Evolutionary conservation across 164 flowering plant genomes (phyloP), one percentile per base, ranked within the genome.

Genomic region (Tetracentron sinense): DNA sequence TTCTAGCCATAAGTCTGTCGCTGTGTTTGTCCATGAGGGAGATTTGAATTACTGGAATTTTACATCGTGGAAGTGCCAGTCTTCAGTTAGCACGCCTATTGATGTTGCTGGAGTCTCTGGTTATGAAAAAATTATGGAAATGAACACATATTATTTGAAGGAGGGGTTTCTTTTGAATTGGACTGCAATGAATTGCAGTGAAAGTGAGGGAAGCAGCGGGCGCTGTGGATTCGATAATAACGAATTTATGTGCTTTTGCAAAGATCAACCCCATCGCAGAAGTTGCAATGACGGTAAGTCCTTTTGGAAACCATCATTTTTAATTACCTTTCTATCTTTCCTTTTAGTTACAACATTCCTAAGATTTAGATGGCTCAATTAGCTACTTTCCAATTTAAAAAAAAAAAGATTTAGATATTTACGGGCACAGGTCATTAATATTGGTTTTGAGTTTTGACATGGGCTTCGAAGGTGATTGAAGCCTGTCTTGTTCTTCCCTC

Each of bases 131-230:
- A 30, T 73, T 54, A 0, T 29, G 59, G 16, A 33, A 17, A 77
- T 62, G 74, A 72, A 69, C 60, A 1, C 15, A 42, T 62, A 56
- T 22, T 29, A 74, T 14, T 25, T 84, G 70, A 62, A 31, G 2
- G 70, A 68, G 23, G 90, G 94, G 48, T 75, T 87, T 61, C 30
- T 42, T 68, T 25, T 85, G 75, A 23, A 72, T 0, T 83, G 88
- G 88, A 70, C 6, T 8, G 80, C 74, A 1, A 68, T 54, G 28
- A 53, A 76, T 30, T 87, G 93, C 72, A 67, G 53, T 42, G 46
- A 12, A 21, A 85, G 93, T 68, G 46, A 25, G 33, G 30, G 1
- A 42, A 73, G 69, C 38, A 69, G 72, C 1, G 83, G 87, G 21
- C 70, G 56, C 26, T 85, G 90, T 44, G 90, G 90, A 0, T 81